Conservation (phyloP, 371 early-diverging fungal genomes). For the Mucor lusitanicus region DNA sequence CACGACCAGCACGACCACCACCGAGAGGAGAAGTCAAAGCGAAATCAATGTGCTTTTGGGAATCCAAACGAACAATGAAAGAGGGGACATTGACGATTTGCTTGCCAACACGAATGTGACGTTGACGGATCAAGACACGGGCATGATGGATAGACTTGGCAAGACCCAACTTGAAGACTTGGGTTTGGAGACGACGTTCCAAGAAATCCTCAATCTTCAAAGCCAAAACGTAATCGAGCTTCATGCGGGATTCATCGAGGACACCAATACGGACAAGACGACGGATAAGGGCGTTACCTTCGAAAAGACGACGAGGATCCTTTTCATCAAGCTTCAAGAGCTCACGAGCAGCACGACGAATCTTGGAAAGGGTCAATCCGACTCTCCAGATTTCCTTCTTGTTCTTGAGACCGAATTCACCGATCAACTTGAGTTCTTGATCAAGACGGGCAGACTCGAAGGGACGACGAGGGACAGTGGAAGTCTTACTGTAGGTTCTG, state of each 20-base stretch:
- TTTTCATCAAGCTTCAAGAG: slow-evolving; percentile 97
- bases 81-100: slow-evolving; percentile 97
- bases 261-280: slow-evolving; percentile 98
- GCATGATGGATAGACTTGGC: slow-evolving; percentile 99
- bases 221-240: slow-evolving; percentile 99
- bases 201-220: slow-evolving; percentile 98
- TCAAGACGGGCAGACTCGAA: slow-evolving; percentile 99
- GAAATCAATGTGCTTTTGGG: slow-evolving; percentile 99
- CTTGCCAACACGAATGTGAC: slow-evolving; percentile 99
- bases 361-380: slow-evolving; percentile 96
- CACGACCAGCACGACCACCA: slow-evolving; percentile 98
- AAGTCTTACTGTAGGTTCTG: slow-evolving; percentile 85
- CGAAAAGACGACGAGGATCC: slow-evolving; percentile 98
- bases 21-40: slow-evolving; percentile 97
- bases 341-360: slow-evolving; percentile 99
- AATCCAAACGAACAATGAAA: slow-evolving; percentile 93
- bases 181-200: slow-evolving; percentile 99
- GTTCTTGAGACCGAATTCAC: slow-evolving; percentile 99
- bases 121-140: slow-evolving; percentile 98
- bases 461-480: slow-evolving; percentile 98
- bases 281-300: slow-evolving; percentile 99
- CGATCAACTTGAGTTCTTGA: slow-evolving; percentile 98
- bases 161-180: slow-evolving; percentile 98
- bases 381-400: slow-evolving; percentile 99
- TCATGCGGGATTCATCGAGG: slow-evolving; percentile 95